Evolutionary conservation across 257 asterid genomes (phyloP).

Genomic region (Solanum sparsipilum): DNA sequence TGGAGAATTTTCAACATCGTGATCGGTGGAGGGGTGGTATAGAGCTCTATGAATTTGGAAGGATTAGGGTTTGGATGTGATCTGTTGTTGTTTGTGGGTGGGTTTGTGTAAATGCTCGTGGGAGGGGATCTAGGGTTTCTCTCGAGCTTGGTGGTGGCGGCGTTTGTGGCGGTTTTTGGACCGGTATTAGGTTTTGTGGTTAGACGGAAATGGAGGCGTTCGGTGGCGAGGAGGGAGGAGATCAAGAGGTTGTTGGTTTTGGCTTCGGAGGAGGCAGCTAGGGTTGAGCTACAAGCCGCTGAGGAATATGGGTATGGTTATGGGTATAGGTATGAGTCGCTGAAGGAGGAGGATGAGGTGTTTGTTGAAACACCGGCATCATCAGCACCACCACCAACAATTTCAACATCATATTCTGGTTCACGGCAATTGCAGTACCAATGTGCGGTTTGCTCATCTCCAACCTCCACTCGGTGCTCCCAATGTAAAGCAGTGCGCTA

Average conservation of each 20-base stretch:
- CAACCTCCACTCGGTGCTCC: conserved; percentile 60
- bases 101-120: conserved; percentile 50
- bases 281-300: conserved; percentile 50
- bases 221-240: conserved; percentile 54
- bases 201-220: conserved; percentile 55
- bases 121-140: conserved; percentile 52
- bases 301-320: conserved; percentile 10
- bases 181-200: conserved; percentile 34
- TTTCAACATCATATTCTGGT: not conserved
- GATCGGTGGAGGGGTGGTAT: not conserved
- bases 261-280: conserved; percentile 62
- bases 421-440: conserved; percentile 33
- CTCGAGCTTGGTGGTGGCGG: conserved; percentile 24
- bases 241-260: conserved; percentile 45
- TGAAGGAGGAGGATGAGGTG: conserved; percentile 11
- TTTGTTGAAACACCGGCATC: conserved; percentile 5
- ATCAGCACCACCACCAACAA: not conserved
- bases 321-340: conserved; percentile 8
- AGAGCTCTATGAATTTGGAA: conserved; percentile 15
- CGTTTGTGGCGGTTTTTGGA: conserved; percentile 22
- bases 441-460: conserved; percentile 59
- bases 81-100: conserved; percentile 7
- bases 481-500: conserved; percentile 71
- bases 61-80: conserved; percentile 40
- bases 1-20: not conserved